phyloP scores from a whole-genome alignment of 148 eudicot genomes.

The Fagopyrum esculentum region DNA sequence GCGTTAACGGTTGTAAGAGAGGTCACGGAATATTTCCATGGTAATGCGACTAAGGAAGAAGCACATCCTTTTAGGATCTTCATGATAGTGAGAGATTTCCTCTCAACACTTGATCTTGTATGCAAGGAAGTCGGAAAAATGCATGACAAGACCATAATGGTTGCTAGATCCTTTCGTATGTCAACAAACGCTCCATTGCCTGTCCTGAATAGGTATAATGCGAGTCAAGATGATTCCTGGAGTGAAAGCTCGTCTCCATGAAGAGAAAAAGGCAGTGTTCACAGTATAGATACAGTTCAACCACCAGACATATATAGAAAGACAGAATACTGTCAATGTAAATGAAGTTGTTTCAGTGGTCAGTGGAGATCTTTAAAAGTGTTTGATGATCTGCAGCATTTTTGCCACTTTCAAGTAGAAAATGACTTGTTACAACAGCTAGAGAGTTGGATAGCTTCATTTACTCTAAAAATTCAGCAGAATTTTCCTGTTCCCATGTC shows the following conservation, averaged over 20 bases:
- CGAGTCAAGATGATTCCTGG: background rate
- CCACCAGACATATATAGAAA: background rate
- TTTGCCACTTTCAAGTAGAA: background rate
- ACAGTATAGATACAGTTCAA: background rate
- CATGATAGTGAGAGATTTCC: slow-evolving; percentile 57
- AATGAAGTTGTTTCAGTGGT: background rate
- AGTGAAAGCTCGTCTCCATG: slow-evolving; percentile 10
- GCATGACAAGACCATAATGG: background rate
- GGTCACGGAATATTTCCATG: slow-evolving; percentile 49
- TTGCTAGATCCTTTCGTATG: slow-evolving; percentile 11
- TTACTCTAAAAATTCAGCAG: background rate
- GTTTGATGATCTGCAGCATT: background rate
- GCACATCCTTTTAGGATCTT: slow-evolving; percentile 63
- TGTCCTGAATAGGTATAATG: slow-evolving; percentile 12
- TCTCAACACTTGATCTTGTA: slow-evolving; percentile 46
- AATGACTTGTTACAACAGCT: background rate
- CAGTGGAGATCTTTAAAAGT: background rate
- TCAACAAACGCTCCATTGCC: slow-evolving; percentile 2
- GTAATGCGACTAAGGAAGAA: slow-evolving; percentile 49
- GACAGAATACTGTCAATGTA: background rate
- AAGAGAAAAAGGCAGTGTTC: background rate
- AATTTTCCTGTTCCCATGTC: background rate
- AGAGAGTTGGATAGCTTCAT: slow-evolving; percentile 10
- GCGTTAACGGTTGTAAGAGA: slow-evolving; percentile 39
- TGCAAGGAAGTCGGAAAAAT: slow-evolving; percentile 48